Base-by-base conservation (phyloP, 306 rosid genomes). In the Dalbergia cultrata region DNA sequence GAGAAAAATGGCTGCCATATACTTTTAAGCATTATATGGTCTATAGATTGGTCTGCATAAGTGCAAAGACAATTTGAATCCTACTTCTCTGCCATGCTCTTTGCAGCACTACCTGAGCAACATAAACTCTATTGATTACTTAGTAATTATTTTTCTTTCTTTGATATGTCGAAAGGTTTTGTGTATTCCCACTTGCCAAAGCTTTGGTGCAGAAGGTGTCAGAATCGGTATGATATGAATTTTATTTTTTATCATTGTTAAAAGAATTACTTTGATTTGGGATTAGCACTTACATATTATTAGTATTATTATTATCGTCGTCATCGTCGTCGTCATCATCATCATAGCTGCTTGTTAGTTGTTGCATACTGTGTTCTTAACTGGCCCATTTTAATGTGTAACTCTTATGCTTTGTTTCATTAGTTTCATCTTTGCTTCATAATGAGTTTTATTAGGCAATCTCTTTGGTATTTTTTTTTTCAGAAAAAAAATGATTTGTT, bases 151-250 rank as follows among this genome's bases (percentile, higher is more conserved):
- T 17, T 68, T 67, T 76, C 66, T 35, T 62, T 47, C 62, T 41
- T 37, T 78, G 22, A 22, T 54, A 66, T 57, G 62, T 14, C 52
- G 14, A 75, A 79, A 91, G 98, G 98, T 94, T 94, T 85, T 94
- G 93, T 89, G 57, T 92, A 67, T 39, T 91, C 72, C 97, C 97
- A 60, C 90, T 94, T 56, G 88, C 90, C 71, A 90, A 76, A 85
- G 81, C 83, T 84, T 79, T 85, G 83, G 64, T 84, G 69, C 85
- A 82, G 79, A 86, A 67, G 86, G 87, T 90, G 79, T 86, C 95
- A 0, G 81, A 90, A 45, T 85, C 92, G 93, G 98, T 94, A 94
- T 70, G 91, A 44, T 76, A 44, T 56, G 44, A 7, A 67, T 37
- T 37, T 37, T 7, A 7, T 37, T 37, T 57, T 47, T 66, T 73